Evolutionary conservation across 1,284 basidiomycete genomes (phyloP).

Genomic region (Flammula alnicola): DNA sequence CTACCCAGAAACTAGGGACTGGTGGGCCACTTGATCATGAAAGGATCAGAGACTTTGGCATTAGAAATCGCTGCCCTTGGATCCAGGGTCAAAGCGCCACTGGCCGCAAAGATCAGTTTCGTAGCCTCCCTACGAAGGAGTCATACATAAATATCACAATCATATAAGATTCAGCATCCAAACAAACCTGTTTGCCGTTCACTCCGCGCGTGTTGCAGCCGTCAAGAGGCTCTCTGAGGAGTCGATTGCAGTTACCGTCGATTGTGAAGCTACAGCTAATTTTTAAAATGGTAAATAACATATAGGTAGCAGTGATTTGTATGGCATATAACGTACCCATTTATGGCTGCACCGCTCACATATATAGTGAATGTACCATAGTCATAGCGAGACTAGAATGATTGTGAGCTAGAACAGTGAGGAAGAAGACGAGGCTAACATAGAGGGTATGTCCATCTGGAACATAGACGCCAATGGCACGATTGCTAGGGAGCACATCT

Average conservation of each 20-base stretch:
- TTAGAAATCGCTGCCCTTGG: too few species aligned
- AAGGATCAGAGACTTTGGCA: too few species aligned
- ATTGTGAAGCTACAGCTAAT: slow-evolving; percentile 6
- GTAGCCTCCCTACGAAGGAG: slow-evolving; percentile 6
- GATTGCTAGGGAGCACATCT: too few species aligned
- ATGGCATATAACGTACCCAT: slow-evolving; percentile 4
- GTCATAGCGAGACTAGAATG: not conserved
- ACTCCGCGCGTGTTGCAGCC: slow-evolving; percentile 9
- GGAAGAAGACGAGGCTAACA: not conserved
- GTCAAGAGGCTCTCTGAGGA: slow-evolving; percentile 12
- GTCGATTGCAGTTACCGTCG: slow-evolving; percentile 15
- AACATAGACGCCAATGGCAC: slow-evolving; percentile 8
- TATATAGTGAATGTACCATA: too few species aligned
- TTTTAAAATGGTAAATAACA: not conserved
- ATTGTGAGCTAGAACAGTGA: not conserved
- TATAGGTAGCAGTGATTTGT: not conserved
- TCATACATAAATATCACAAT: not conserved
- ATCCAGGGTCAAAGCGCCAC: slow-evolving; percentile 13
- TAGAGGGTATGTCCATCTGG: slow-evolving; percentile 2
- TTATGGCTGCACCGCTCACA: slow-evolving; percentile 5
- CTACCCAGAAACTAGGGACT: too few species aligned
- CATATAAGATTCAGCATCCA: not conserved
- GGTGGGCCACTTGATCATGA: too few species aligned
- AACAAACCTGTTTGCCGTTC: slow-evolving; percentile 13
- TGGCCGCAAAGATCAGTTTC: slow-evolving; percentile 13